A percentile compares a stretch with the other conserved stretches of the same genome.
Evolutionary conservation across 805 yeast genomes (phyloP).

Genomic region (Starmerella riodocensis): DNA sequence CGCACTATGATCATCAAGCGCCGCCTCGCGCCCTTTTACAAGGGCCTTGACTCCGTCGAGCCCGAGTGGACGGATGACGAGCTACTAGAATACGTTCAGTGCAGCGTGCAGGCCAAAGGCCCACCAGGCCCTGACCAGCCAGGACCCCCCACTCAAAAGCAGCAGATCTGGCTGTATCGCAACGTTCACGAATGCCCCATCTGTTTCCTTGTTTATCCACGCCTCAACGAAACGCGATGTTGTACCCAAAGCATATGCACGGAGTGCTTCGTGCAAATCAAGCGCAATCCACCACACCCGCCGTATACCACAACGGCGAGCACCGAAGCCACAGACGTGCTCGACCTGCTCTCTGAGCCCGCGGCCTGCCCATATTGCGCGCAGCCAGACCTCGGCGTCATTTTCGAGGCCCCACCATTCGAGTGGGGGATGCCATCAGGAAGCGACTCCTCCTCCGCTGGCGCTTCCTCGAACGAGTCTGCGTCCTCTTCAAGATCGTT

Average conservation of each 20-base stretch:
- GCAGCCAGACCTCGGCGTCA: conserved; percentile 68
- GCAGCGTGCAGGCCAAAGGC: neutral
- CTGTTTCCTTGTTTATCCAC: conserved; percentile 78
- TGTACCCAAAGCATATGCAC: conserved; percentile 89
- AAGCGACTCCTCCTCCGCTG: conserved; percentile 4
- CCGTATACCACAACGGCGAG: conserved; percentile 56
- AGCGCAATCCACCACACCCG: conserved; percentile 81
- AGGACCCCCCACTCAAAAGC: conserved; percentile 14
- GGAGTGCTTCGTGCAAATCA: conserved; percentile 93
- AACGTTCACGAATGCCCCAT: conserved; percentile 81
- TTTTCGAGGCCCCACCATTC: conserved; percentile 61
- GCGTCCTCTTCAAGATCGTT: neutral
- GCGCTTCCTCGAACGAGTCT: neutral
- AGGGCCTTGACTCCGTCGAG: conserved; percentile 74
- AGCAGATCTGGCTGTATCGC: conserved; percentile 46
- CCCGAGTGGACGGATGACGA: conserved; percentile 59
- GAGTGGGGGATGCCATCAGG: conserved; percentile 29
- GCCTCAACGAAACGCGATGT: conserved; percentile 68
- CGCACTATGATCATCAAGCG: conserved; percentile 55
- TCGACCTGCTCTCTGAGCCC: conserved; percentile 60
- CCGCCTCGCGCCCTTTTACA: conserved; percentile 74
- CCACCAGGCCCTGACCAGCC: conserved; percentile 11
- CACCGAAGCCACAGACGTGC: conserved; percentile 27
- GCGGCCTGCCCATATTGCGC: conserved; percentile 93
- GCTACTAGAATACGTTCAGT: conserved; percentile 29